A percentile compares a stretch with the other conserved stretches of the same genome.
Conservation (phyloP, 257 asterid genomes). For the Linderniella brevidens region DNA sequence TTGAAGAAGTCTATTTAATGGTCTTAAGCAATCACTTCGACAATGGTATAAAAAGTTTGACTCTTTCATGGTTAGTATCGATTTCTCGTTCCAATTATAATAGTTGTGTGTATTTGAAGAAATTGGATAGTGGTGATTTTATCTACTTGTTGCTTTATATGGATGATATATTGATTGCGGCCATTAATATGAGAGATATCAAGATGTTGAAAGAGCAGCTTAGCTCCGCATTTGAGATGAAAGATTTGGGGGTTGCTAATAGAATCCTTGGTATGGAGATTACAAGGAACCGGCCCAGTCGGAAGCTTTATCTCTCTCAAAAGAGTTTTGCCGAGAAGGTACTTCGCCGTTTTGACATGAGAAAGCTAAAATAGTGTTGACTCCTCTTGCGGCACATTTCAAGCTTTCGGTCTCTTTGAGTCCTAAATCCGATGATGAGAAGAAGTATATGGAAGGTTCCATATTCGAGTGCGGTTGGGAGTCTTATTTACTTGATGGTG, state of each 20-base stretch:
- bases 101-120: not conserved
- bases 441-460: not conserved
- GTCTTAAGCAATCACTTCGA: constrained; percentile 1
- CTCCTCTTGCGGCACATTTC: not conserved
- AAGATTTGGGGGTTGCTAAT: constrained; percentile 6
- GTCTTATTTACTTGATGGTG: not conserved
- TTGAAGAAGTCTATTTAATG: not conserved
- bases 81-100: not conserved
- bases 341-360: too few species aligned
- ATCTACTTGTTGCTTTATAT: too few species aligned
- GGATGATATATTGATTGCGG: constrained; percentile 8
- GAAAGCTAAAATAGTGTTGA: not conserved
- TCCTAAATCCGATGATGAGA: not conserved
- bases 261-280: too few species aligned
- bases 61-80: not conserved
- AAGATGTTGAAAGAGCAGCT: not conserved
- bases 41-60: constrained; percentile 7
- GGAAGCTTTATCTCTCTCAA: too few species aligned
- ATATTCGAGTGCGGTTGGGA: not conserved
- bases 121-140: not conserved
- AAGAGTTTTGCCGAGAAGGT: too few species aligned
- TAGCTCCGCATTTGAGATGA: constrained; percentile 10
- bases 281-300: too few species aligned
- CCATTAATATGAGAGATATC: not conserved
- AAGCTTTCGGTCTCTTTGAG: not conserved